Conservation (phyloP, 768 basidiomycete species). For the Galerina marginata region DNA sequence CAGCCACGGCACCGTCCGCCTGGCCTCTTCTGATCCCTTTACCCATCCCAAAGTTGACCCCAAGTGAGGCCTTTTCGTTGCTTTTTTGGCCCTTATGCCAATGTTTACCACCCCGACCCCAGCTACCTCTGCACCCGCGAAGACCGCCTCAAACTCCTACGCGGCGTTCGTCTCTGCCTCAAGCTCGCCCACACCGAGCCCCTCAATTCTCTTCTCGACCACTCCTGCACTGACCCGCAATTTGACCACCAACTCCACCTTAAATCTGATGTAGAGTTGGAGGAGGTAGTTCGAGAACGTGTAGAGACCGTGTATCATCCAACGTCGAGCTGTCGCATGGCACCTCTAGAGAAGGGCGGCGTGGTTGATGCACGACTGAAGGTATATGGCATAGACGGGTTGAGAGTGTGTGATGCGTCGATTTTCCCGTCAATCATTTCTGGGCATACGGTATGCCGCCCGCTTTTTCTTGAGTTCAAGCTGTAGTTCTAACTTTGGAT, state of each 20-base stretch:
- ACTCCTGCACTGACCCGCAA: slow-evolving; percentile 32
- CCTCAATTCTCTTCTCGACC: slow-evolving; percentile 43
- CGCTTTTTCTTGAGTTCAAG: background rate
- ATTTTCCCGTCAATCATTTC: slow-evolving; percentile 52
- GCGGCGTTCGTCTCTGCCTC: slow-evolving; percentile 44
- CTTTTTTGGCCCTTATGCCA: background rate
- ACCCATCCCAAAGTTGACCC: slow-evolving; percentile 50
- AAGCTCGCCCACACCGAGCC: slow-evolving; percentile 47
- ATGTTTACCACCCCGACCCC: background rate
- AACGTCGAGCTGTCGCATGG: slow-evolving; percentile 52
- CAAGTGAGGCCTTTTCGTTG: slow-evolving; percentile 33
- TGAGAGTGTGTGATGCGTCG: slow-evolving; percentile 55
- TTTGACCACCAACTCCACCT: slow-evolving; percentile 46
- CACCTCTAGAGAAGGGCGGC: slow-evolving; percentile 42
- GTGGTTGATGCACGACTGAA: slow-evolving; percentile 43
- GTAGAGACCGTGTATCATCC: slow-evolving; percentile 57
- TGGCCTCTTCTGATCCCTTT: slow-evolving; percentile 49
- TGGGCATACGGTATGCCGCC: slow-evolving; percentile 49
- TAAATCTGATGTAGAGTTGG: slow-evolving; percentile 48
- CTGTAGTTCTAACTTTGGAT: background rate
- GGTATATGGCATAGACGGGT: slow-evolving; percentile 46
- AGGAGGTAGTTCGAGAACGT: slow-evolving; percentile 44
- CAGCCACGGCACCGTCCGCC: slow-evolving; percentile 44
- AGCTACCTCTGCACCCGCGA: slow-evolving; percentile 49
- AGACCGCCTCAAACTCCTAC: slow-evolving; percentile 47